Evolutionary conservation across 139 green algal genomes (phyloP), one percentile per base, ranked within the genome.

Genomic region (Picochlorum sp.): DNA sequence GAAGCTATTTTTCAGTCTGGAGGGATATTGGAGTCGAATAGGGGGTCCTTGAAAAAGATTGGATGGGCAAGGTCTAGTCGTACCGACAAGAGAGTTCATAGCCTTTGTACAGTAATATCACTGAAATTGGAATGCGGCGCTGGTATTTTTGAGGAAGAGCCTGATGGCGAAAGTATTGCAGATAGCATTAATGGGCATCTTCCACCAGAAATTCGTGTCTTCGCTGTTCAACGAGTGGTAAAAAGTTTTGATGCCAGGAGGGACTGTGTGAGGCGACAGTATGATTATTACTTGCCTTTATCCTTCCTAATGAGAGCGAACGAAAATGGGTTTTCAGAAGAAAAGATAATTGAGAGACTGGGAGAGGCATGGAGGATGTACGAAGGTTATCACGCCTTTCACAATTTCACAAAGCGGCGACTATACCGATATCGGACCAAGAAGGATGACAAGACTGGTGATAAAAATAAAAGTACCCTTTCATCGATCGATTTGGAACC

Each of bases 71-170:
- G 83, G 40, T 79, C 65, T 60, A 85, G 71, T 54, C 67, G 83
- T 39, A 90, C 83, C 6, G 83, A 90, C 62, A 90, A 89, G 56
- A 80, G 76, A 39, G 83, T 90, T 40, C 80, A 85, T 50, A 73
- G 70, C 5, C 39, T 85, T 37, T 57, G 61, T 8, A 87, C 74
- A 1, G 69, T 89, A 67, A 22, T 68, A 24, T 59, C 55, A 24
- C 41, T 83, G 33, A 78, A 81, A 45, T 55, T 81, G 63, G 69
- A 79, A 61, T 40, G 70, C 12, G 39, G 67, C 5, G 7, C 33
- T 5, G 57, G 69, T 2, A 14, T 3, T 3, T 81, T 73, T 30
- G 52, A 68, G 26, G 20, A 6, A 13, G 76, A 86, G 26, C 56
- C 58, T 1, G 73, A 79, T 24, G 82, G 78, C 1, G 7, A 59